A percentile compares a stretch with the other conserved stretches of the same genome.
Evolutionary conservation across 2,329 filamentous ascomycete species (phyloP).

Genomic region (Ophiostoma triangulosporum): DNA sequence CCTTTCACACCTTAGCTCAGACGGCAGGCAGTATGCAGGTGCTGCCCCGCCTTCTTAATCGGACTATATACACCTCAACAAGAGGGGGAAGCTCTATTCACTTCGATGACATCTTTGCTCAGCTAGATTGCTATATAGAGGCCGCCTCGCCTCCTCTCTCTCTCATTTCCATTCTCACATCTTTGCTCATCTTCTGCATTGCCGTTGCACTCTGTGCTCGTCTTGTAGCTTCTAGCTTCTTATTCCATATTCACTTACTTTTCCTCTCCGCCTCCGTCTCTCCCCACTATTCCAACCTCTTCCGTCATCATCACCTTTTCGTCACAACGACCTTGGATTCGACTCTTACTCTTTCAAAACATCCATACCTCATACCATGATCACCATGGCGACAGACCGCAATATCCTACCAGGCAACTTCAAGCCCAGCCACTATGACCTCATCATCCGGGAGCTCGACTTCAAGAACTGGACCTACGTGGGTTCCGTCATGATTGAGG

Average conservation of each 20-base stretch:
- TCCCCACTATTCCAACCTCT: no score
- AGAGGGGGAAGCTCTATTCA: neutral
- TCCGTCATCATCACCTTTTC: no score
- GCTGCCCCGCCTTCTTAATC: conserved; percentile 2
- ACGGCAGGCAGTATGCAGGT: neutral
- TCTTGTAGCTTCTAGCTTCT: no score
- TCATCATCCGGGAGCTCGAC: conserved; percentile 71
- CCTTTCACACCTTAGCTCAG: neutral
- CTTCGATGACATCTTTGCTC: neutral
- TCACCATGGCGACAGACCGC: conserved; percentile 38
- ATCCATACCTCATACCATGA: neutral
- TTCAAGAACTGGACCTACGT: conserved; percentile 65
- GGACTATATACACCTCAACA: neutral
- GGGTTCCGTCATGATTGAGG: conserved; percentile 65
- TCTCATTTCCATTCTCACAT: no score
- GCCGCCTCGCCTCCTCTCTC: neutral
- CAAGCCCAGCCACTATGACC: conserved; percentile 73
- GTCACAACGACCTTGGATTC: no score
- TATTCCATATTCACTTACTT: neutral
- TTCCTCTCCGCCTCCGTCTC: neutral
- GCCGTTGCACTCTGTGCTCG: neutral
- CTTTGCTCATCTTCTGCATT: neutral
- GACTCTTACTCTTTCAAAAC: no score
- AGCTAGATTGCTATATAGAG: neutral
- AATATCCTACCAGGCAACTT: conserved; percentile 50